A percentile compares a stretch with the other conserved stretches of the same genome.
These are phyloP conservation scores for Filosporella fistucella DNA, from an alignment of 495 filamentous ascomycete species.

Conservation along the genomic window DNA sequence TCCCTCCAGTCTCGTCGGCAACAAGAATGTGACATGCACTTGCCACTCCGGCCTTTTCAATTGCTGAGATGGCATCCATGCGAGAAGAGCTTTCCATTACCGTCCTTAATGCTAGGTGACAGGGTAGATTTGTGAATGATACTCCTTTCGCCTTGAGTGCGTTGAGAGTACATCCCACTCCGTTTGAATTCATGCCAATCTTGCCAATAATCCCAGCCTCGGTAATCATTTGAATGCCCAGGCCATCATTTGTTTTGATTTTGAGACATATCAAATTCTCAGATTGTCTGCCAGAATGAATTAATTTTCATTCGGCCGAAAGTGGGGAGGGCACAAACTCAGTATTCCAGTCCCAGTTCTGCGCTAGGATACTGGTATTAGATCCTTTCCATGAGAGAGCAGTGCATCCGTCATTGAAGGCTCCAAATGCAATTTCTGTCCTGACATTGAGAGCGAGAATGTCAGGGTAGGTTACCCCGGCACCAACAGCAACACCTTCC, in stretches of 20 bases:
- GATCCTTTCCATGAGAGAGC: slow-evolving; percentile 47
- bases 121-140: slow-evolving; percentile 48
- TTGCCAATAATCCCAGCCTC: slow-evolving; percentile 72
- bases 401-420: slow-evolving; percentile 54
- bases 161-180: slow-evolving; percentile 65
- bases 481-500: slow-evolving; percentile 53
- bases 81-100: slow-evolving; percentile 53
- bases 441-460: slow-evolving; percentile 64
- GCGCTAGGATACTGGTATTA: slow-evolving; percentile 41
- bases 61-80: slow-evolving; percentile 40
- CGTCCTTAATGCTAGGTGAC: slow-evolving; percentile 58
- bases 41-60: slow-evolving; percentile 52
- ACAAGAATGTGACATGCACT: slow-evolving; percentile 59
- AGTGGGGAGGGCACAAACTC: slow-evolving; percentile 2
- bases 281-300: slow-evolving; percentile 25
- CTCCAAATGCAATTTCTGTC: slow-evolving; percentile 62
- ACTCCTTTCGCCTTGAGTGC: slow-evolving; percentile 58
- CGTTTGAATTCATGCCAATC: slow-evolving; percentile 59
- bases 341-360: slow-evolving; percentile 65
- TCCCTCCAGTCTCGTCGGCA: slow-evolving; percentile 44
- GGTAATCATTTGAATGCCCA: slow-evolving; percentile 35
- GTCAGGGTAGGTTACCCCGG: slow-evolving; percentile 44
- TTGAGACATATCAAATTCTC: slow-evolving; percentile 51
- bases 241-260: slow-evolving; percentile 37
- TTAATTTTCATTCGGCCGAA: background rate